Conservation (phyloP, 371 early-diverging fungal species). For the Mucor velutinosus region DNA sequence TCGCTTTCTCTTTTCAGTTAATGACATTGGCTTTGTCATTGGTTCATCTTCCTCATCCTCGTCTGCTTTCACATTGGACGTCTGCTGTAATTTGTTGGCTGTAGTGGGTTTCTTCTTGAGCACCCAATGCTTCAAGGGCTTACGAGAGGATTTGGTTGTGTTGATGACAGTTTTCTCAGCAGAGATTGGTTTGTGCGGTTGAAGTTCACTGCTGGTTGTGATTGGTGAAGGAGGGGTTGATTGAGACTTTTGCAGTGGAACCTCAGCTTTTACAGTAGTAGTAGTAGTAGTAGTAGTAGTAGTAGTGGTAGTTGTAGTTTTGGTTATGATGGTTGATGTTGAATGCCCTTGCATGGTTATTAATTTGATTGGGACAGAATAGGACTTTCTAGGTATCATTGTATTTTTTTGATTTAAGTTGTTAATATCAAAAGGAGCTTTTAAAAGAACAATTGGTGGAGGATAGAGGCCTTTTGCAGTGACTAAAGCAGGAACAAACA, state of each 20-base stretch:
- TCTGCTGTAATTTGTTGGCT: neutral
- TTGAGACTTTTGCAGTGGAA: neutral
- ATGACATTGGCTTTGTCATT: constrained; percentile 30
- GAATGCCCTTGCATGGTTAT: constrained; percentile 12
- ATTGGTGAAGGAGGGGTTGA: neutral
- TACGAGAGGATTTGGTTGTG: constrained; percentile 7
- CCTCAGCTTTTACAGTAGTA: neutral
- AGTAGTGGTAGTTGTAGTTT: neutral
- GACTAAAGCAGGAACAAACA: constrained; percentile 6
- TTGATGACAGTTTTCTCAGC: neutral
- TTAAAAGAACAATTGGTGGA: neutral
- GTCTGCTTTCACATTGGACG: constrained; percentile 8
- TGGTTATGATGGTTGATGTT: neutral
- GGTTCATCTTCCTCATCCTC: constrained; percentile 33
- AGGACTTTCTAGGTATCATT: constrained; percentile 1
- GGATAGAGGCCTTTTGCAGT: constrained; percentile 17
- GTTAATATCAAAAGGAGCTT: neutral
- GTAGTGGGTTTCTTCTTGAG: neutral
- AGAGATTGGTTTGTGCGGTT: neutral
- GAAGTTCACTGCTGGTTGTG: neutral
- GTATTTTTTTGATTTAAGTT: neutral
- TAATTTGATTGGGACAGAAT: constrained; percentile 13
- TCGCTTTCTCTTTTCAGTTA: constrained; percentile 38
- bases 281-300: constrained; percentile 3
- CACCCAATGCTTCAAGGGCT: neutral